Evolutionary conservation across 2,329 filamentous ascomycete genomes (phyloP), one percentile per base, ranked within the genome.

Genomic region (Davidsoniella neocaledoniae): DNA sequence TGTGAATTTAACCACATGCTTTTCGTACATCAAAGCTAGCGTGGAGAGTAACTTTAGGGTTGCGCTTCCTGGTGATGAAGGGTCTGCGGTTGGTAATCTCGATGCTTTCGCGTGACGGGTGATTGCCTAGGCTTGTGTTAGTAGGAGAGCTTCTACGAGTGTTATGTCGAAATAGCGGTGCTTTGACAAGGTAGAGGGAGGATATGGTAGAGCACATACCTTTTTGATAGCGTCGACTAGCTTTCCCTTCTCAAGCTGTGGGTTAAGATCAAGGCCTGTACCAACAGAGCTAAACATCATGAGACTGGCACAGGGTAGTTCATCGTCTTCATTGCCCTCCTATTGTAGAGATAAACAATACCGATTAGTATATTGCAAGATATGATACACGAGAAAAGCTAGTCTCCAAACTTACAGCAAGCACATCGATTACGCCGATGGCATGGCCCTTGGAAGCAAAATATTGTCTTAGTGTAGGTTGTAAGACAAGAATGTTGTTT

Each of bases 231-330:
- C 39, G 8, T 54, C 53, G 3, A 56, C 48, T 40, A 56, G 42
- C 54, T 55, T 53, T 54, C 56, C 48, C 29, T 53, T 54, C 26
- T 57, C 55, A 19, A 57, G 52, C 5, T 49, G 50, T 9, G 50
- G 33, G 10, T 29, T 36, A 88, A 94, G 63, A 26, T 55, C 50
- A 5, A 55, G 46, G 1, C 49, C 53, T 12, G 52, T 55, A 14
- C 50, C 48, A 14, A 52, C 54, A 1, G 48, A 53, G 25, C 52
- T 54, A 25, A 55, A 55, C 37, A 55, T 43, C 38, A 55, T 42
- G 17, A 55, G 43, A 48, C 49, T 55, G n/a, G 52, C 50, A 42
- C 52, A 54, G 3, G 54, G 49, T 10, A 55, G 50, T 29, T 55
- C 54, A 25, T 55, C 54, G 19, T 55, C 54, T 17, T 50, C 38